phyloP scores from a whole-genome alignment of 108 stramenopile species.

The Conticribra guillardii region DNA sequence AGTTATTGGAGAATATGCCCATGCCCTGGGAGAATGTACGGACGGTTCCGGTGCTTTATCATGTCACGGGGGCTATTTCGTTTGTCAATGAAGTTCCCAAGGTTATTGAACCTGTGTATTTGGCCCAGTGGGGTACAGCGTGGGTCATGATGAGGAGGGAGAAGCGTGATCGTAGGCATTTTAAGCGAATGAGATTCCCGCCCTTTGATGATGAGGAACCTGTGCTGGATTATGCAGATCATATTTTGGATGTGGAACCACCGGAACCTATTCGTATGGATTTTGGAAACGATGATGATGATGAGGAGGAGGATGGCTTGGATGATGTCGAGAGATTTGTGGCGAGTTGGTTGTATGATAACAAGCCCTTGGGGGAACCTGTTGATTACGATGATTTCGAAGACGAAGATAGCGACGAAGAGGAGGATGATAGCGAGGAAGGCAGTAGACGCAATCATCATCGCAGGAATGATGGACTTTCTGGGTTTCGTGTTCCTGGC shows the following conservation, averaged over 20 bases:
- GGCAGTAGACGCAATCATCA: slow-evolving; percentile 4
- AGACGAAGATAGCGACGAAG: slow-evolving; percentile 57
- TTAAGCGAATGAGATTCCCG: slow-evolving; percentile 99
- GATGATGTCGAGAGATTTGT: slow-evolving; percentile 61
- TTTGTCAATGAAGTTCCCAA: slow-evolving; percentile 98
- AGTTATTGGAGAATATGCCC: slow-evolving; percentile 98
- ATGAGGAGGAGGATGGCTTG: slow-evolving; percentile 70
- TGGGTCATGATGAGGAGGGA: slow-evolving; percentile 99
- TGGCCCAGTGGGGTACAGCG: slow-evolving; percentile 98
- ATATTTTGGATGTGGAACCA: slow-evolving; percentile 98
- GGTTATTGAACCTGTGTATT: slow-evolving; percentile 98
- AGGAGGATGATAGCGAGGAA: slow-evolving; percentile 64
- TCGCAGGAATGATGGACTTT: slow-evolving; percentile 32
- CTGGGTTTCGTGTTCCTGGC: slow-evolving; percentile 54
- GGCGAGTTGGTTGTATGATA: slow-evolving; percentile 84
- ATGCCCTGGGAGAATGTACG: slow-evolving; percentile 97
- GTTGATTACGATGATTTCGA: slow-evolving; percentile 57
- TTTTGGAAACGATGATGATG: slow-evolving; percentile 68
- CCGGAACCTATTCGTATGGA: slow-evolving; percentile 88
- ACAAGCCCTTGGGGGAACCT: slow-evolving; percentile 69
- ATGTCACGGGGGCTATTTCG: slow-evolving; percentile 97
- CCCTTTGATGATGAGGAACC: slow-evolving; percentile 99
- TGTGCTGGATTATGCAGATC: slow-evolving; percentile 98
- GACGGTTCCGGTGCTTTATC: slow-evolving; percentile 96
- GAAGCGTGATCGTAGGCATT: slow-evolving; percentile 98